Conservation (phyloP, 2,329 filamentous ascomycete genomes). For the Escovopsis sp. region DNA sequence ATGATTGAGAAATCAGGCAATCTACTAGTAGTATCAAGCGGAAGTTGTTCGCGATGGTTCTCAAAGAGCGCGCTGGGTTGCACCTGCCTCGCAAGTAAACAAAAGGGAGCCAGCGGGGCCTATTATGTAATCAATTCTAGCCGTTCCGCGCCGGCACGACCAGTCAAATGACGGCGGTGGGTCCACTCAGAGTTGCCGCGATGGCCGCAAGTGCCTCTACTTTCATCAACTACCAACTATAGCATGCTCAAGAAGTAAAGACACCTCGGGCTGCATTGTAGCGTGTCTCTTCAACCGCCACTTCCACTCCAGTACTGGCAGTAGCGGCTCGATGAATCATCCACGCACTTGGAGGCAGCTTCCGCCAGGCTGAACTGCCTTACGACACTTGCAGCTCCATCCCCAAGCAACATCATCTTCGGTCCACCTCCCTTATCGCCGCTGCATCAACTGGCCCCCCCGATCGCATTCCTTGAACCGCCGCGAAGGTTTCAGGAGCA, state of each 20-base stretch:
- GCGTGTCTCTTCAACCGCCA: not conserved
- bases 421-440: slow-evolving; percentile 1
- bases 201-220: not conserved
- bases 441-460: slow-evolving; percentile 2
- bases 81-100: not conserved
- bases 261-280: not conserved
- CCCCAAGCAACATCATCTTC: slow-evolving; percentile 1
- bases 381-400: slow-evolving; percentile 22
- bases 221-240: not conserved
- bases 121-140: not conserved
- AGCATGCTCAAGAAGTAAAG: not conserved
- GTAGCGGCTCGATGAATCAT: too few relatives aligned
- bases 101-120: not conserved
- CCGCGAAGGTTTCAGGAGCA: too few relatives aligned
- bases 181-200: not conserved
- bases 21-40: not conserved
- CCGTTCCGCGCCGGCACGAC: too few relatives aligned
- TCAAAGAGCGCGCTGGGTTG: not conserved
- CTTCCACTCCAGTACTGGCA: not conserved
- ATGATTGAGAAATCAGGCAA: not conserved
- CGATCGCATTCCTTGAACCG: too few relatives aligned
- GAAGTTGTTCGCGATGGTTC: not conserved
- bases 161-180: not conserved
- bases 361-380: slow-evolving; percentile 31
- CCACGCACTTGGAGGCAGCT: too few relatives aligned